A percentile compares a stretch with the other conserved stretches of the same genome.
These are phyloP conservation scores for Ceratocystis papillata DNA, from an alignment of 2,329 filamentous ascomycete species.

Conservation along the genomic window DNA sequence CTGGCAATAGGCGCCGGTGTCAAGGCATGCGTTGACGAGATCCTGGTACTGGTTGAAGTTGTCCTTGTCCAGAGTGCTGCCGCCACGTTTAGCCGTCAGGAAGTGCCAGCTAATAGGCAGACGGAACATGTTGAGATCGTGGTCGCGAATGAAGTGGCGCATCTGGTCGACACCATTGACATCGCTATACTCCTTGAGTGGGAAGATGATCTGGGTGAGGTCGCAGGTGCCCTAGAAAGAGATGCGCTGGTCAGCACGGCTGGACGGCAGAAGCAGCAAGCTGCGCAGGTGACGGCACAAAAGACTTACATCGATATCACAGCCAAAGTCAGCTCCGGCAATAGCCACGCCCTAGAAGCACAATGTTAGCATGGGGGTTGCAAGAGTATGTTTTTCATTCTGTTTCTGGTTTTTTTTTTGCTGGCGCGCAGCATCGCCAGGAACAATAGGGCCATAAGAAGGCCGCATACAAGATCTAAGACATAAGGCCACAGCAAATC, in stretches of 20 bases:
- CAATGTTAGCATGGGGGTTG: background rate
- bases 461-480: background rate
- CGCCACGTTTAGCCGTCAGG: constrained; percentile 43
- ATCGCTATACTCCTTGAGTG: constrained; percentile 28
- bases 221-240: constrained; percentile 31
- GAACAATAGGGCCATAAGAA: background rate
- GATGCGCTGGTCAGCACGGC: background rate
- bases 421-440: background rate
- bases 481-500: background rate
- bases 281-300: background rate
- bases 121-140: constrained; percentile 45
- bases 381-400: background rate
- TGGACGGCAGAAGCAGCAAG: background rate
- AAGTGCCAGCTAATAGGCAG: constrained; percentile 48
- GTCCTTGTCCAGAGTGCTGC: constrained; percentile 38
- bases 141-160: constrained; percentile 44
- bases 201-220: constrained; percentile 30
- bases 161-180: constrained; percentile 41
- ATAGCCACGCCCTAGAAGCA: constrained; percentile 32
- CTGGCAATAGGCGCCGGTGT: constrained; percentile 47
- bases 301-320: constrained; percentile 33
- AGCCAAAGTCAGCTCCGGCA: constrained; percentile 37
- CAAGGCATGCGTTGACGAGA: constrained; percentile 46
- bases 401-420: background rate
- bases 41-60: constrained; percentile 45